Percentiles rank a stretch among this genome's conserved stretches.
Evolutionary conservation across 208 protist genomes (phyloP).

Genomic region (Crithidia thermophila): DNA sequence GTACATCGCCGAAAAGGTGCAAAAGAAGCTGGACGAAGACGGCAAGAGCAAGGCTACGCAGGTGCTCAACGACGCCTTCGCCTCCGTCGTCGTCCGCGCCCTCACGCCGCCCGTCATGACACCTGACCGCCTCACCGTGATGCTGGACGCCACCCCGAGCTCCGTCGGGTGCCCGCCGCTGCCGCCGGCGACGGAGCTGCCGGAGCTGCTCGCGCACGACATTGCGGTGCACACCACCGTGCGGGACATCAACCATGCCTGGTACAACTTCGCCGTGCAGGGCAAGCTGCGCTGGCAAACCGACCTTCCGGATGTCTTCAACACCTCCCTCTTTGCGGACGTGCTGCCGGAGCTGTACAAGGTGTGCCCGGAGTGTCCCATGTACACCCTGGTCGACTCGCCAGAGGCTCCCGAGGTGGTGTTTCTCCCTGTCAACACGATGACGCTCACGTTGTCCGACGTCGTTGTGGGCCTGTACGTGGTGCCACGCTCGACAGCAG

Average conservation of each 20-base stretch:
- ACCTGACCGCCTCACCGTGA: constrained; percentile 21
- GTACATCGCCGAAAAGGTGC: constrained; percentile 38
- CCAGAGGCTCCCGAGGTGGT: constrained; percentile 8
- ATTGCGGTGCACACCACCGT: constrained; percentile 32
- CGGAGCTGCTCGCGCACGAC: constrained; percentile 22
- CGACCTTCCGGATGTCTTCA: constrained; percentile 29
- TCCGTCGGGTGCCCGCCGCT: constrained; percentile 1
- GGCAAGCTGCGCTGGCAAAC: constrained; percentile 7
- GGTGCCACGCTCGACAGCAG: not conserved
- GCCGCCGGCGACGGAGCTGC: not conserved
- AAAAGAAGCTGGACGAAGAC: constrained; percentile 37
- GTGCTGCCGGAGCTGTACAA: constrained; percentile 53
- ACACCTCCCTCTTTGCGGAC: constrained; percentile 52
- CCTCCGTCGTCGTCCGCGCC: not conserved
- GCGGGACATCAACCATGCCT: constrained; percentile 43
- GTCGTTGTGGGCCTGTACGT: constrained; percentile 34
- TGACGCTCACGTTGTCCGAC: constrained; percentile 17
- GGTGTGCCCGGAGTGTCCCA: constrained; percentile 56
- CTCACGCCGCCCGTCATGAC: constrained; percentile 39
- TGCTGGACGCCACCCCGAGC: constrained; percentile 24
- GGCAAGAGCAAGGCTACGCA: constrained; percentile 26
- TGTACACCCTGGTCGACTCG: constrained; percentile 28
- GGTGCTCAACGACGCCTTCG: constrained; percentile 23
- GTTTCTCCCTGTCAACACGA: not conserved
- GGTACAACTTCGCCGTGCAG: constrained; percentile 22